Conservation (phyloP, 352 stramenopile genomes). For the Thraustochytrium striatum region DNA sequence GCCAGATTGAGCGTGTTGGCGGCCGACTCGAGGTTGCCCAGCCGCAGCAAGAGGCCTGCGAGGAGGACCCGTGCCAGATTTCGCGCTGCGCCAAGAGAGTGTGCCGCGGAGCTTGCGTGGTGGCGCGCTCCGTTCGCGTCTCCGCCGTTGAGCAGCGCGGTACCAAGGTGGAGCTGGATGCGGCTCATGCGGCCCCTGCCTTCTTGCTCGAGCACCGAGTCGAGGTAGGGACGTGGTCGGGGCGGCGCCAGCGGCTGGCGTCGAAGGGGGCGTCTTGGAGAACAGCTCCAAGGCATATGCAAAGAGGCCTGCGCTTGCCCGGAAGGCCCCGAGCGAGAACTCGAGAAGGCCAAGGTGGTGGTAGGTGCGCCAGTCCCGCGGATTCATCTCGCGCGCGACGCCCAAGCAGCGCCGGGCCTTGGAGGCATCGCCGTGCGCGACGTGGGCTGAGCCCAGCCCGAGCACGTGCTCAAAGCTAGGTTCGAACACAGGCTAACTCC, state of each 20-base stretch:
- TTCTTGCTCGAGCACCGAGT: not conserved
- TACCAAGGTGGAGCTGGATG: conserved; percentile 8
- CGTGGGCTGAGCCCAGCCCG: not conserved
- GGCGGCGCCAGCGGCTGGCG: conserved; percentile 3
- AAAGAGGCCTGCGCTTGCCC: not conserved
- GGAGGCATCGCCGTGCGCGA: not conserved
- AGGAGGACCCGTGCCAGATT: conserved; percentile 23
- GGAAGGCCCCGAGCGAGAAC: not conserved
- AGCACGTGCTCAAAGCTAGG: conserved; percentile 14
- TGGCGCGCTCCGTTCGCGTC: not conserved
- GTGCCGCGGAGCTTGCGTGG: conserved; percentile 15
- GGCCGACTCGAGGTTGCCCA: not conserved
- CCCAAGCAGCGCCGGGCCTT: not conserved
- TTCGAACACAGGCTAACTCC: conserved; percentile 2
- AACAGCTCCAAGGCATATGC: conserved; percentile 5
- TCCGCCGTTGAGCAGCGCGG: conserved; percentile 29
- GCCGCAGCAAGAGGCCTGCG: not conserved
- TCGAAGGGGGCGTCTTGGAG: not conserved
- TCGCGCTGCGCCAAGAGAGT: not conserved
- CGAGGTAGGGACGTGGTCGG: not conserved
- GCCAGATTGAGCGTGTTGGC: conserved; percentile 29
- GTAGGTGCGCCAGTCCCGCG: conserved; percentile 10
- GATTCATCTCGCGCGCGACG: not conserved
- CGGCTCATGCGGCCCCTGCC: not conserved
- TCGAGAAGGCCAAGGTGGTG: conserved; percentile 23